Conservation (phyloP, 495 filamentous ascomycete species). For the Neurospora sp. region DNA sequence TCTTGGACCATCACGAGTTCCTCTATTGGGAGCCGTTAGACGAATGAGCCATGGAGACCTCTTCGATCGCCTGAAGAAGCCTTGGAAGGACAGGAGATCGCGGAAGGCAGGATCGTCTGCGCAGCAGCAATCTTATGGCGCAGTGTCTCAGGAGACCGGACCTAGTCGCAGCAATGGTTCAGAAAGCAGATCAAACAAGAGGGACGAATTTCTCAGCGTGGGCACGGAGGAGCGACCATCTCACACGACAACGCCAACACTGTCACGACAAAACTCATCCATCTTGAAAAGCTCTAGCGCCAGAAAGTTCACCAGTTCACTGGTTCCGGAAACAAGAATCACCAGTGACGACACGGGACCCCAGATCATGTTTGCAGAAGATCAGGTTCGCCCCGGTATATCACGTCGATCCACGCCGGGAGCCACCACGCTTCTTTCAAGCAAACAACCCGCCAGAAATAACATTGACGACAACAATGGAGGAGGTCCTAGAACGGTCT, state of each 20-base stretch:
- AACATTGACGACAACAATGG: constrained; percentile 36
- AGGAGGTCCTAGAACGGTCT: constrained; percentile 53
- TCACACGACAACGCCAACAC: constrained; percentile 29
- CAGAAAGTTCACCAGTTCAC: constrained; percentile 57
- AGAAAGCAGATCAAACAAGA: background rate
- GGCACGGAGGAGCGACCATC: constrained; percentile 3
- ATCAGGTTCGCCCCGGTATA: constrained; percentile 30
- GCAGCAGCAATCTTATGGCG: constrained; percentile 3
- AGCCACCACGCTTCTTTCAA: constrained; percentile 40
- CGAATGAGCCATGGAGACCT: constrained; percentile 30
- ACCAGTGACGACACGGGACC: constrained; percentile 52
- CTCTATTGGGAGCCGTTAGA: constrained; percentile 19
- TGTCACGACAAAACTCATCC: constrained; percentile 43
- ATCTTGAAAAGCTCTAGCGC: constrained; percentile 38
- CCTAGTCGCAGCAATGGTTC: background rate
- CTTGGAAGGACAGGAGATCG: constrained; percentile 7
- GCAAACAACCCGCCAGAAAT: constrained; percentile 50
- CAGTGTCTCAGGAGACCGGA: constrained; percentile 1
- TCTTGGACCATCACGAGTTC: constrained; percentile 7
- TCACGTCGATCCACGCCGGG: constrained; percentile 39
- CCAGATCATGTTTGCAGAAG: constrained; percentile 67
- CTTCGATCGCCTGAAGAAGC: constrained; percentile 7
- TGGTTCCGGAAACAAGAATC: constrained; percentile 64
- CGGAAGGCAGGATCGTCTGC: constrained; percentile 4
- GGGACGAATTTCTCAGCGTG: background rate